Evolutionary conservation across 495 filamentous ascomycete genomes (phyloP), one percentile per base, ranked within the genome.

Genomic region (Diplogelasinospora grovesii): DNA sequence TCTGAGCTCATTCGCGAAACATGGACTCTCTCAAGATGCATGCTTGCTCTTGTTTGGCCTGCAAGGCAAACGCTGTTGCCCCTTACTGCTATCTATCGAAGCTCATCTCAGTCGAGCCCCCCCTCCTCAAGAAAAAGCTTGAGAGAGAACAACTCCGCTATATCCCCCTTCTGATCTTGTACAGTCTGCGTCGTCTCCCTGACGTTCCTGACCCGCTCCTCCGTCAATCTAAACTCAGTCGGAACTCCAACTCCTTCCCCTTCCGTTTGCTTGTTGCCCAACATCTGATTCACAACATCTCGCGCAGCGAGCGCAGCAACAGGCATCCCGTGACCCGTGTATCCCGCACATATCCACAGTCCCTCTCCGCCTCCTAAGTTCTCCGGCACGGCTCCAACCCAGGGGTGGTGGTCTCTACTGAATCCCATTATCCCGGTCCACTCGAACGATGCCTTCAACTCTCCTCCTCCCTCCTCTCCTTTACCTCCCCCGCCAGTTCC

Each of bases 381-480:
- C 11, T 64, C 57, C 0, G 69, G 76, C 19, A 81, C 78, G 16
- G 57, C 60, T 0, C 78, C 79, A 13, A 85, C 83, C 78, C 71
- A 89, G 0, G 87, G 83, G 15, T 74, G 59, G 0, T 71, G 64
- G 52, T 92, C 87, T 0, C 78, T 60, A 21, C 69, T 79, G 55
- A 81, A 90, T 0, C 81, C 86, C 86, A 89, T 92, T 40, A 85
- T 83, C 0, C 87, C 87, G 0, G 81, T 83, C 87, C 87, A 95
- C 54, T 85, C 73, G 44, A 68, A 66, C 24, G 69, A 69, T 0
- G 83, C 74, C 8, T 61, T 35, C 22, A 84, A 57, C 47, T 74
- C 70, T 21, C 8, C 36, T 16, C 18, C 30, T 26, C 8, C 14
- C 22, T 22, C 8, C 11, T 9, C 8, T 14, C 2, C 30, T 21